Conservation (phyloP, 1,284 basidiomycete genomes). For the Chondrostereum purpureum region DNA sequence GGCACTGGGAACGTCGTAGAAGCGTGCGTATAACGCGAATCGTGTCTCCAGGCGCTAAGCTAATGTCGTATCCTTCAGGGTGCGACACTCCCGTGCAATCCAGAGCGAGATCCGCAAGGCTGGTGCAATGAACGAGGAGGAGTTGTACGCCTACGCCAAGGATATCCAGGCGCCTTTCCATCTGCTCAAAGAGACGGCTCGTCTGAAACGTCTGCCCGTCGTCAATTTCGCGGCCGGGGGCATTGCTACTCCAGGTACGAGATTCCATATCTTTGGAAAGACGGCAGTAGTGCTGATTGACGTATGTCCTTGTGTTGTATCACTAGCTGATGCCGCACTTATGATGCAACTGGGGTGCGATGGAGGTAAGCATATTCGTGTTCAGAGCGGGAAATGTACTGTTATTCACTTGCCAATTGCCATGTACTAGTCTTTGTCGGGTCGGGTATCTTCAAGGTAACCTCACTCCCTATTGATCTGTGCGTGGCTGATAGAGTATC, state of each 20-base stretch:
- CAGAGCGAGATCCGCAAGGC: conserved; percentile 82
- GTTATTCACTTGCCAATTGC: conserved; percentile 8
- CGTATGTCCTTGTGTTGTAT: neutral
- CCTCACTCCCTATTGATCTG: too few relatives aligned
- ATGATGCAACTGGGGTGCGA: conserved; percentile 99
- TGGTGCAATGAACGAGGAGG: conserved; percentile 87
- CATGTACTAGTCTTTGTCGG: conserved; percentile 75
- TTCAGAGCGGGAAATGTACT: neutral
- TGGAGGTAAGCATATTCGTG: conserved; percentile 63
- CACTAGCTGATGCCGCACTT: conserved; percentile 85
- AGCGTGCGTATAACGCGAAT: conserved; percentile 79
- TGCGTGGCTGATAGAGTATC: conserved; percentile 27
- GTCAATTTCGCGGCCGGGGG: conserved; percentile 97
- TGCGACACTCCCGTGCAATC: conserved; percentile 63
- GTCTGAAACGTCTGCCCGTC: conserved; percentile 89
- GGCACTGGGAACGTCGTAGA: conserved; percentile 98
- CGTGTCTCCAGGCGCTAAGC: conserved; percentile 33
- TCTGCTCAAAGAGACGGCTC: conserved; percentile 92
- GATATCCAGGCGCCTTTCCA: conserved; percentile 96
- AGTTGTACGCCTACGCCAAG: conserved; percentile 93
- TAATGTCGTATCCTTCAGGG: neutral
- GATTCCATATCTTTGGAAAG: neutral
- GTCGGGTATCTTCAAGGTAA: conserved; percentile 90
- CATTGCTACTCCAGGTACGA: conserved; percentile 86
- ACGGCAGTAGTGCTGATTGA: neutral